phyloP scores from a whole-genome alignment of 169 alveolate species.

The Babesia ovis region DNA sequence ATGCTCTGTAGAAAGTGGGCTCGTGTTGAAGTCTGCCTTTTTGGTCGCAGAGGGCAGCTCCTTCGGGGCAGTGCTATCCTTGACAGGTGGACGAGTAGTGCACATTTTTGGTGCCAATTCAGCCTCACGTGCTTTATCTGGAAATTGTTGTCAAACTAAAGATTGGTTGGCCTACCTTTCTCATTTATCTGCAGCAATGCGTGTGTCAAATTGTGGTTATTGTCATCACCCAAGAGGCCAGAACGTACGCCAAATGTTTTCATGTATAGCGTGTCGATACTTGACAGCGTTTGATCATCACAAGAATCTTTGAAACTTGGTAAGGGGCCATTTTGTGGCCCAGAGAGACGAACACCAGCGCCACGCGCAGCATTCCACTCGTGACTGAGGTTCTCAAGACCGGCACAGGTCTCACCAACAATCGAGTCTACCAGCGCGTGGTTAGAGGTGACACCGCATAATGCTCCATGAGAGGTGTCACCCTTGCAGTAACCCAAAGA shows the following conservation, averaged over 20 bases:
- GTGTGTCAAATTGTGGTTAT: slow-evolving; percentile 40
- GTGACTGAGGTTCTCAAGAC: slow-evolving; percentile 14
- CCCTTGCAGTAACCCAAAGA: slow-evolving; percentile 9
- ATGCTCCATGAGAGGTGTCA: neutral
- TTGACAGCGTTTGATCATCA: slow-evolving; percentile 1
- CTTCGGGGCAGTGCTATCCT: neutral
- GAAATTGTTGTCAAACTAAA: neutral
- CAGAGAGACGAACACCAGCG: neutral
- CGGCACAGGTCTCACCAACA: slow-evolving; percentile 14
- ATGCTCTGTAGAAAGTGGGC: neutral
- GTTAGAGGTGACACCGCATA: neutral
- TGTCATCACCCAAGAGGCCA: slow-evolving; percentile 22
- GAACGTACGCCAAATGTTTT: slow-evolving; percentile 39
- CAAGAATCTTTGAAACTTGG: neutral
- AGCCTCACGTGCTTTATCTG: slow-evolving; percentile 49
- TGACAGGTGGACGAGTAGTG: slow-evolving; percentile 7
- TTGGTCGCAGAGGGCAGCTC: neutral
- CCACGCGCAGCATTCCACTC: slow-evolving; percentile 23
- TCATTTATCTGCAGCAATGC: slow-evolving; percentile 57
- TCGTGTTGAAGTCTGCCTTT: neutral
- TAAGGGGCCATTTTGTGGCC: neutral
- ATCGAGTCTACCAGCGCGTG: neutral
- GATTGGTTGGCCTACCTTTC: slow-evolving; percentile 29
- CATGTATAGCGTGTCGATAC: slow-evolving; percentile 34
- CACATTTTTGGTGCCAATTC: slow-evolving; percentile 63